Evolutionary conservation across 495 filamentous ascomycete species (phyloP), one percentile per base, ranked within the genome.

Genomic region (Paragyromitra xinjiangensis): DNA sequence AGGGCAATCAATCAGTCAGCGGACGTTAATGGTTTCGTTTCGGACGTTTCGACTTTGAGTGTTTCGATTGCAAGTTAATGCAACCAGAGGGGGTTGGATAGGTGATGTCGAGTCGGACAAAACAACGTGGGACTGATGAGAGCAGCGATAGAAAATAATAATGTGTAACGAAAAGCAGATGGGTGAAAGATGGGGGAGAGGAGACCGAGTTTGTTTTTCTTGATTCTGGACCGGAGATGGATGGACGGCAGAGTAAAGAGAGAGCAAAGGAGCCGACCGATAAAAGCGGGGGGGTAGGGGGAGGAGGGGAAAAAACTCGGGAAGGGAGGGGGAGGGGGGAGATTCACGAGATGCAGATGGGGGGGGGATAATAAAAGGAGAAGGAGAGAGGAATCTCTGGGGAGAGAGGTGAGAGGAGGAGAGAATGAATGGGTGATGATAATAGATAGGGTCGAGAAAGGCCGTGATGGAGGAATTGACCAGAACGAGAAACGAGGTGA

Each of bases 61-160:
- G 42, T 58, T 65, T 77, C 73, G 77, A 79, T 79, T 79, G 77
- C 74, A 79, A 79, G 77, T 79, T 79, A 79, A 79, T 79, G 77
- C 77, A 79, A 79, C 77, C 77, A 67, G 75, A 26, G 74, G 77
- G 50, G 50, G 50, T 9, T 55, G 51, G n/a, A 9, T 19, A 51
- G 51, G 65, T 64, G 34, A 73, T 66, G 53, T 56, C 66, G 68
- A 73, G 61, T 61, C 45, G 45, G 77, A 61, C 59, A 76, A 71
- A 26, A 26, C n/a, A 76, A 72, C 39, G 73, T 66, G 59, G 39
- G 61, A 50, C 66, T 68, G 73, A 29, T 40, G 45, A 70, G 44
- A 78, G 75, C 65, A 78, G 45, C 68, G 42, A 48, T 59, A 64
- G 59, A 77, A 64, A 26, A 22, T 29, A 34, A 51, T 51, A 64